Conservation (phyloP, 768 basidiomycete species). For the Xerocomellus amylosporus region DNA sequence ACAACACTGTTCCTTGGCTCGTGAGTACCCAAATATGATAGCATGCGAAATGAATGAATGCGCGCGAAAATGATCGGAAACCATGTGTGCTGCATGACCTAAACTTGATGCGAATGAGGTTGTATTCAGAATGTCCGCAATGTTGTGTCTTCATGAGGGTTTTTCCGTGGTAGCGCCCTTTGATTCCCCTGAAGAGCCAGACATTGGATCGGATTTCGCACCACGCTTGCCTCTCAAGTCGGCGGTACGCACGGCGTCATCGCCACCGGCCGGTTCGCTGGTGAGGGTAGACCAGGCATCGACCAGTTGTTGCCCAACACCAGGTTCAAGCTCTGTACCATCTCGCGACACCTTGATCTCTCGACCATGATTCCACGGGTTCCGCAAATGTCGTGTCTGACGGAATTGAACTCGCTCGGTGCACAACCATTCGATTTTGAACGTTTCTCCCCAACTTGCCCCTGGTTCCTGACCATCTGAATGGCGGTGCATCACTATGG, state of each 20-base stretch:
- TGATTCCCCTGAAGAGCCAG: neutral
- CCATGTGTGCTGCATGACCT: neutral
- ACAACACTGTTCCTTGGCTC: neutral
- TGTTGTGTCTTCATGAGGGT: neutral
- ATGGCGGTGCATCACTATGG: neutral
- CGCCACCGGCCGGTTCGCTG: conserved; percentile 8
- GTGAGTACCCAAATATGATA: too few relatives aligned
- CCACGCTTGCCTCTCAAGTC: neutral
- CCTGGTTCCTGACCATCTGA: conserved; percentile 15
- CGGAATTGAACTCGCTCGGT: conserved; percentile 70
- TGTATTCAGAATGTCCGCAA: neutral
- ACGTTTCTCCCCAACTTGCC: conserved; percentile 69
- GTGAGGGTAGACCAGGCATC: conserved; percentile 60
- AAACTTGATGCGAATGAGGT: neutral
- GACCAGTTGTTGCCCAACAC: conserved; percentile 61
- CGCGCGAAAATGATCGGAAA: neutral
- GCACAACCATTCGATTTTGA: conserved; percentile 80
- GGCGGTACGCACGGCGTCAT: neutral
- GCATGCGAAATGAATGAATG: neutral
- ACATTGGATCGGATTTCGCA: conserved; percentile 1
- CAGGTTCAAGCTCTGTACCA: conserved; percentile 90
- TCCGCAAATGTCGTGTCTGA: conserved; percentile 75
- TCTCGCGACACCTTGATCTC: conserved; percentile 83
- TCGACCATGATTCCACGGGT: conserved; percentile 88
- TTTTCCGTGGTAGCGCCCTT: neutral